phyloP scores from a whole-genome alignment of 2,329 filamentous ascomycete species.

The Neofusicoccum kwambonambiense region DNA sequence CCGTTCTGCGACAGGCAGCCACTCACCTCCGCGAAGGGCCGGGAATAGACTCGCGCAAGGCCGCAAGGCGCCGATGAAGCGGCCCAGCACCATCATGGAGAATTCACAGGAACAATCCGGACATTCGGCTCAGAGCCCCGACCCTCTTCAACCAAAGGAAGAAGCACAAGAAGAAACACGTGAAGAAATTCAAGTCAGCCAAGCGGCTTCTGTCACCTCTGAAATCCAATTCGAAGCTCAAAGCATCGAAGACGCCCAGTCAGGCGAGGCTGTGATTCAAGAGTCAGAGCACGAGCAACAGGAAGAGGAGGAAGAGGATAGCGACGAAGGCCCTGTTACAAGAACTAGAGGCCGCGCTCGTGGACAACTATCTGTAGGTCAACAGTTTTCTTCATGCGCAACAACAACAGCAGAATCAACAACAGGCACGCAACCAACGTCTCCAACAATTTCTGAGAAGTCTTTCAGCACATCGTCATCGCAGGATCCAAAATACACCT shows the following conservation, averaged over 20 bases:
- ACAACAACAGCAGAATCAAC: not conserved
- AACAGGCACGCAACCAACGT: not conserved
- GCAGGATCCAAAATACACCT: not conserved
- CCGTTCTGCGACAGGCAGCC: slow-evolving; percentile 52
- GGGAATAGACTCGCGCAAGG: slow-evolving; percentile 36
- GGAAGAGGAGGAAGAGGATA: slow-evolving; percentile 46
- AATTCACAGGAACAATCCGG: slow-evolving; percentile 48
- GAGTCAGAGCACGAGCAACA: slow-evolving; percentile 37
- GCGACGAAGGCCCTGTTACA: slow-evolving; percentile 56
- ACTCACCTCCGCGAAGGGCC: slow-evolving; percentile 30
- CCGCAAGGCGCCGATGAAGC: slow-evolving; percentile 50
- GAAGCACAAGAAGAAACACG: not conserved
- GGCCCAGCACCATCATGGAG: slow-evolving; percentile 52
- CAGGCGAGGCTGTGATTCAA: slow-evolving; percentile 39
- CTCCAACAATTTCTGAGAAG: slow-evolving; percentile 14
- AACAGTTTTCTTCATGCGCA: not conserved
- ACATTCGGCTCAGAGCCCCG: not conserved
- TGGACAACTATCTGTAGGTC: slow-evolving; percentile 23
- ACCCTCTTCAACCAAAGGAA: not conserved
- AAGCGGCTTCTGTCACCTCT: slow-evolving; percentile 2
- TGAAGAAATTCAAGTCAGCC: slow-evolving; percentile 6
- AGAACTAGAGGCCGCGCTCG: slow-evolving; percentile 41
- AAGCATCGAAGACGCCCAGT: not conserved
- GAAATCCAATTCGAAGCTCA: slow-evolving; percentile 11
- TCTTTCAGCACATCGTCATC: slow-evolving; percentile 18